These are phyloP conservation scores for Corylus americana DNA, from an alignment of 306 rosid species.

Conservation along the genomic window DNA sequence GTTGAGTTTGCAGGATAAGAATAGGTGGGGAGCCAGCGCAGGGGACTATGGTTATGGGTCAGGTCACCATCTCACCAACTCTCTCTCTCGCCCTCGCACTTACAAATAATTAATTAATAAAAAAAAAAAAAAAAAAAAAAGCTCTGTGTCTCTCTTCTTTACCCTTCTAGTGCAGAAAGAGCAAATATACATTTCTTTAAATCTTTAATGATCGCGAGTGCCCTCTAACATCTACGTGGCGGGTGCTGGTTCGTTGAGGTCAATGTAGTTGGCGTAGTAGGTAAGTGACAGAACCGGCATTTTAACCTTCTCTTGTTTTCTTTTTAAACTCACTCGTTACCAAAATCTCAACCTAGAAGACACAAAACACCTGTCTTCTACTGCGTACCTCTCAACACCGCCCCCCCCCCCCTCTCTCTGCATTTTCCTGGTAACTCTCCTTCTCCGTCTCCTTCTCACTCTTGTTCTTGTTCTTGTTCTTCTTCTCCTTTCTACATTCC, in stretches of 20 bases:
- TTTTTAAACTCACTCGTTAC: not conserved
- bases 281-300: constrained; percentile 14
- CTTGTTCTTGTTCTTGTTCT: not conserved
- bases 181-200: no score
- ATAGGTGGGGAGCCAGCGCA: not conserved
- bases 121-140: no score
- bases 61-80: constrained; percentile 20
- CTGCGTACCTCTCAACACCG: no score
- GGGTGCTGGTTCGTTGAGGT: not conserved
- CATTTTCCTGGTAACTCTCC: not conserved
- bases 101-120: no score
- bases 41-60: not conserved
- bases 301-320: not conserved
- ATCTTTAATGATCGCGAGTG: not conserved
- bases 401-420: not conserved
- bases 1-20: not conserved
- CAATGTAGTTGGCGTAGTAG: constrained; percentile 27
- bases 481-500: not conserved
- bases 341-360: not conserved
- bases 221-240: not conserved
- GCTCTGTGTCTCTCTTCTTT: no score
- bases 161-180: no score
- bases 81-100: no score
- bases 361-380: not conserved
- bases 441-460: not conserved